Base-by-base conservation (phyloP, 1,284 basidiomycete species). In the Rhizoctonia solani region DNA sequence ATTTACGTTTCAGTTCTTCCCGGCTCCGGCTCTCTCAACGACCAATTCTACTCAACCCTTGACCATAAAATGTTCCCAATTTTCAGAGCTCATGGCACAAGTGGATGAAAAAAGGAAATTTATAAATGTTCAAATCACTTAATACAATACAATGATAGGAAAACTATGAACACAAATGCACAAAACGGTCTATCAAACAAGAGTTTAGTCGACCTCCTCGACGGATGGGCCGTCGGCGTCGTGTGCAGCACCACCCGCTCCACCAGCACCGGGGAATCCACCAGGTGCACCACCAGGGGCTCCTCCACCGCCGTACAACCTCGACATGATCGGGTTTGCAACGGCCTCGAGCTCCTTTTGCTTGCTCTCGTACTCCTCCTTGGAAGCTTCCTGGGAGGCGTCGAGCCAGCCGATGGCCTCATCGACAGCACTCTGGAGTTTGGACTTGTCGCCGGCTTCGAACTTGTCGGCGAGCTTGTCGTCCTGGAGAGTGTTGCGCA, bases 241-340 rank as follows among this genome's bases (percentile, higher is more conserved):
- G 71, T 78, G 79, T n/a, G n/a, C n/a, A 30, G 81, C 82, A 44
- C 80, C 82, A 25, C 81, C 78, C 65, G 79, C 78, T 32, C 52
- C 63, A 30, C 66, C 71, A 23, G 73, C 77, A 55, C 77, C 80
- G 56, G 78, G 79, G 54, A 75, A 75, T 63, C 76, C 80, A 68
- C 79, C 80, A 19, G 76, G 75, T 19, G 73, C 75, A 59, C 74
- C 76, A 27, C 74, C 76, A 13, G 75, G 73, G 54, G 73, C 74
- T 42, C 73, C 74, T 50, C 76, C 76, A 61, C 76, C 79, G 68
- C 86, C 85, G 80, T 98, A 98, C 27, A 95, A 85, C 81, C 90
- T 92, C 81, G 90, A 87, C 93, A 96, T 96, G 80, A 96, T 95
- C 55, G 95, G 95, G 83, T 89, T 95, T 73, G 94, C 92, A 72